Evolutionary conservation across 1,139 yeast species (phyloP), one percentile per base, ranked within the genome.

Genomic region (Sugiyamaella paludigena): DNA sequence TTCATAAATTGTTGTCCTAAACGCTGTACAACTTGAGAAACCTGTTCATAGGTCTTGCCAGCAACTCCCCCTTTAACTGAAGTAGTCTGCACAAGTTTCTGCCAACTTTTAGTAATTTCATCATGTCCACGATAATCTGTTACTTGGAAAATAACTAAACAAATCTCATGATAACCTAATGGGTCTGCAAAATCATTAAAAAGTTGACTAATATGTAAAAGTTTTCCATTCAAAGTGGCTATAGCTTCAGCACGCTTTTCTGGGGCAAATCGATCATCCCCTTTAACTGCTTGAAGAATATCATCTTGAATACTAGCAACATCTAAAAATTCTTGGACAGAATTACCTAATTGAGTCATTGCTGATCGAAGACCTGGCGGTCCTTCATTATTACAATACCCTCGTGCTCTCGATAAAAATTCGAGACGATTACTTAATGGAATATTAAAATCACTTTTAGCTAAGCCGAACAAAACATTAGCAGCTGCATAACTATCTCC

Each of bases 301-400:
- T 91, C 98, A 64, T 88, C 86, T 68, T 92, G 98, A 45, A 92
- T 77, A 57, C 84, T 82, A 2, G 97, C 94, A 38, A 92, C 94
- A 45, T 87, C 95, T 61, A 91, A 80, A 46, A 86, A 77, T 63
- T 91, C 96, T 58, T 83, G 85, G 32, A 91, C 84, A 56, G 78
- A 73, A 33, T 27, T 41, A 1, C 88, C 77, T 50, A 92, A 73
- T 60, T 81, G 83, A 30, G 83, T 79, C 79, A 87, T 83, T 15
- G 63, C 58, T 61, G 85, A 95, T 57, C 94, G 78, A 60, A 83
- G 76, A 52, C 78, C 80, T 30, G 94, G 89, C 19, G 94, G 85
- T 56, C 92, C 83, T 29, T 81, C 82, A 66, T 95, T 84, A 61
- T 87, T 87, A 64, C 96, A 87, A 71, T 87, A 91, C 2, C 96